Percentiles rank a stretch among this genome's conserved stretches.
phyloP scores from a whole-genome alignment of 805 yeast genomes.

The Peterozyma xylosa region DNA sequence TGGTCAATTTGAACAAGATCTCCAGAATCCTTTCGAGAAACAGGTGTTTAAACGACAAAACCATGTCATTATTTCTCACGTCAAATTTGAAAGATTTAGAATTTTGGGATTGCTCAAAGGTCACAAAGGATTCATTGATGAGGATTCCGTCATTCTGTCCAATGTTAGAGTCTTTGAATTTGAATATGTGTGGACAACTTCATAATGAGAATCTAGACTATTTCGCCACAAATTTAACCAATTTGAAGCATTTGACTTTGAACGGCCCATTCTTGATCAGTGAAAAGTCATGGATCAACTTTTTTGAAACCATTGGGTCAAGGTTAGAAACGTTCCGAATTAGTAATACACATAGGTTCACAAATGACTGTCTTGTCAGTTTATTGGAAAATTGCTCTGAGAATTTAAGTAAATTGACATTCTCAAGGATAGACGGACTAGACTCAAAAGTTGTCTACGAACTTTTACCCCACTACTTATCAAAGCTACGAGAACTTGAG shows the following conservation, averaged over 20 bases:
- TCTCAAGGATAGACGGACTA: slow-evolving; percentile 71
- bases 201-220: slow-evolving; percentile 70
- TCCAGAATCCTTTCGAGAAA: slow-evolving; percentile 74
- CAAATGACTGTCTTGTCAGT: slow-evolving; percentile 54
- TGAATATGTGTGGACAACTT: slow-evolving; percentile 91
- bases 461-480: slow-evolving; percentile 56
- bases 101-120: slow-evolving; percentile 89
- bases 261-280: slow-evolving; percentile 89
- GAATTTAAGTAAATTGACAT: slow-evolving; percentile 44
- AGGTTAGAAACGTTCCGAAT: slow-evolving; percentile 54
- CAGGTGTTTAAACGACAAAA: slow-evolving; percentile 66
- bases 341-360: slow-evolving; percentile 78
- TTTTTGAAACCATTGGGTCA: slow-evolving; percentile 52
- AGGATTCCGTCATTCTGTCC: slow-evolving; percentile 79
- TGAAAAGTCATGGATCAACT: slow-evolving; percentile 69
- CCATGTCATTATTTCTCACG: slow-evolving; percentile 67
- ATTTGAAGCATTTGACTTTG: slow-evolving; percentile 48
- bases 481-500: slow-evolving; percentile 48
- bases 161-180: slow-evolving; percentile 50
- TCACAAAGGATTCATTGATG: slow-evolving; percentile 56
- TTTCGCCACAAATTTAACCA: slow-evolving; percentile 47
- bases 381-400: slow-evolving; percentile 57
- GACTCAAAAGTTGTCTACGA: slow-evolving; percentile 49
- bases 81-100: slow-evolving; percentile 50
- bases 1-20: slow-evolving; percentile 60